phyloP scores from a whole-genome alignment of 768 basidiomycete genomes.

The Rhodotorula sphaerocarpa region DNA sequence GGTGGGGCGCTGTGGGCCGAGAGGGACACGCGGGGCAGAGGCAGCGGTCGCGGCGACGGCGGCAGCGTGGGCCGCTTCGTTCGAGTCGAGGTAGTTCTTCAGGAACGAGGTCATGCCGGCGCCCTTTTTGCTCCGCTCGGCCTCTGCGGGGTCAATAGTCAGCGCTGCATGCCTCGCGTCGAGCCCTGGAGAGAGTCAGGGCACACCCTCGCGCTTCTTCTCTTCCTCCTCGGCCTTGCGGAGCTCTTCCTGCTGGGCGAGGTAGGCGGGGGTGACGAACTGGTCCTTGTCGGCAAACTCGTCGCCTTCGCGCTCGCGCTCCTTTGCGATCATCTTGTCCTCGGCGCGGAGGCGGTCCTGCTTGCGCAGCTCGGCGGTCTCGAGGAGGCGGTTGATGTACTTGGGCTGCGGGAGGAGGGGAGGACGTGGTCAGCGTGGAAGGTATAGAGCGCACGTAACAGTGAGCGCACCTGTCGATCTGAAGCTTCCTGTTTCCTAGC shows the following conservation, averaged over 20 bases:
- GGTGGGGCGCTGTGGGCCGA: slow-evolving; percentile 29
- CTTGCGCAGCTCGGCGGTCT: slow-evolving; percentile 74
- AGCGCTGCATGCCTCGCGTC: no score
- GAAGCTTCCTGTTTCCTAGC: slow-evolving; percentile 66
- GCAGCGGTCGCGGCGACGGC: slow-evolving; percentile 62
- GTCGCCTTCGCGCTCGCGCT: slow-evolving; percentile 88
- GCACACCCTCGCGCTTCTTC: slow-evolving; percentile 67
- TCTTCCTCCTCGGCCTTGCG: slow-evolving; percentile 88
- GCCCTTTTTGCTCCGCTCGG: slow-evolving; percentile 38
- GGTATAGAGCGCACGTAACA: background rate
- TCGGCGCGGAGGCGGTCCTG: slow-evolving; percentile 86
- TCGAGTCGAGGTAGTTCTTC: slow-evolving; percentile 43
- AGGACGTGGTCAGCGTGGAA: background rate
- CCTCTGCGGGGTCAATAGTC: slow-evolving; percentile 36
- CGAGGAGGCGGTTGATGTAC: slow-evolving; percentile 73
- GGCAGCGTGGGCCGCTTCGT: slow-evolving; percentile 57
- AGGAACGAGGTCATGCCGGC: slow-evolving; percentile 45
- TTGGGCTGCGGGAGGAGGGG: slow-evolving; percentile 58
- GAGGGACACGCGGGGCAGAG: slow-evolving; percentile 32
- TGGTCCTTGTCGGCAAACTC: slow-evolving; percentile 87
- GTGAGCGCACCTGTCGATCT: slow-evolving; percentile 61
- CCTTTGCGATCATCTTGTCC: slow-evolving; percentile 92
- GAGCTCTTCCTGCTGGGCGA: slow-evolving; percentile 89
- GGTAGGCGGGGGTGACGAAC: slow-evolving; percentile 97
- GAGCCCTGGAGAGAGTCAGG: background rate